Evolutionary conservation across 2,329 filamentous ascomycete species (phyloP), one percentile per base, ranked within the genome.

Genomic region (Achaetomium macrosporum): DNA sequence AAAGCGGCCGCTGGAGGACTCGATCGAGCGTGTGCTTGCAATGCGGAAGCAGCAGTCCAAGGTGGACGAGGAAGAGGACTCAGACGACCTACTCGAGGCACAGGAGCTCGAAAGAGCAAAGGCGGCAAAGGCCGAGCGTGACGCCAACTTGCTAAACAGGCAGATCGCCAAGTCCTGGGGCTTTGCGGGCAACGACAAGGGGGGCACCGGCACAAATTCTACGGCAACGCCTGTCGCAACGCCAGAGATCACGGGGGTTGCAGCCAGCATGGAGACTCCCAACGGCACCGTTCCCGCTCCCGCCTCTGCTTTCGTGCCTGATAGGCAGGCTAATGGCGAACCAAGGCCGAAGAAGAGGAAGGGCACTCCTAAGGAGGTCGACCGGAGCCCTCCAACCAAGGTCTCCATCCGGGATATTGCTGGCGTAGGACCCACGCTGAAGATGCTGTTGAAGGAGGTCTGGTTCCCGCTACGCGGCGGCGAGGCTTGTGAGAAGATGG

Each of bases 1-100:
- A 37, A 95, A 93, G 68, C 85, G 84, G 56, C 76, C 86, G 0
- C 72, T 97, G 1, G 88, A 96, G 67, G 88, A 93, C 58, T 86
- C 87, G 35, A 89, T 97, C 58, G 90, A 95, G 57, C 78, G 89
- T 8, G 89, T 91, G 0, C 72, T 96, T 15, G 80, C 84, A 8
- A 82, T 90, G 16, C 74, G 92, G 5, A 85, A 84, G 59, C 82
- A 88, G 59, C 79, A 84, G 55, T 68, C 74, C 13, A 77, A 74
- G 43, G 77, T 79, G 20, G 79, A 78, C 4, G 76, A 76, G 46
- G 78, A 80, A 33, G 74, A 77, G 17, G 74, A 77, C 29, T 77
- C 67, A 52, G 69, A 67, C 59, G 81, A 68, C 65, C 76, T 55
- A 29, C 52, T 65, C 42, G 59, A 62, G 39, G 53, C 59, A 13